These are phyloP conservation scores for Botrytis deweyae DNA, from an alignment of 2,329 filamentous ascomycete species.

Conservation along the genomic window DNA sequence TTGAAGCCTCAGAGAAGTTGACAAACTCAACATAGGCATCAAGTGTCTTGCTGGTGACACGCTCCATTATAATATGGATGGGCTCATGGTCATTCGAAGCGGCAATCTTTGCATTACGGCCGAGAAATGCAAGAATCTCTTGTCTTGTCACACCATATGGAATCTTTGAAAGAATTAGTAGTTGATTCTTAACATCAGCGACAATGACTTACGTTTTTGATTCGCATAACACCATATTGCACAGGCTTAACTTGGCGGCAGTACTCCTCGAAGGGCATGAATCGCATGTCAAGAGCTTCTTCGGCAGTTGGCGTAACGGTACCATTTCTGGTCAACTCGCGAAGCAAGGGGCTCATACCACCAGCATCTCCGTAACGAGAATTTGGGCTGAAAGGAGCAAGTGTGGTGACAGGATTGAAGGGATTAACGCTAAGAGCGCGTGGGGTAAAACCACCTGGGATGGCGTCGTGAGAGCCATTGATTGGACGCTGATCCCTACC, in stretches of 20 bases:
- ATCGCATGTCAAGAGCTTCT: conserved; percentile 34
- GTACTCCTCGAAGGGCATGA: conserved; percentile 41
- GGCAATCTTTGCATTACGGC: conserved; percentile 55
- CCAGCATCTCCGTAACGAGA: conserved; percentile 6
- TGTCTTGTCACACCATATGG: conserved; percentile 54
- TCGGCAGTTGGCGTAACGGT: conserved; percentile 31
- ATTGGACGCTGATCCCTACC: background rate
- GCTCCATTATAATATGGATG: conserved; percentile 64
- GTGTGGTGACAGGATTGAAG: conserved; percentile 17
- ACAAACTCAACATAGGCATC: conserved; percentile 61
- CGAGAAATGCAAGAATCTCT: conserved; percentile 59
- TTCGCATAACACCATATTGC: conserved; percentile 40
- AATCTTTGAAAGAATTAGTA: conserved; percentile 45
- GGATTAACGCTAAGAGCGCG: conserved; percentile 22
- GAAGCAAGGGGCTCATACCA: conserved; percentile 27
- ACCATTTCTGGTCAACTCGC: conserved; percentile 30
- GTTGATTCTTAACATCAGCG: background rate
- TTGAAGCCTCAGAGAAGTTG: conserved; percentile 52
- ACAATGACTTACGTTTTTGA: conserved; percentile 40
- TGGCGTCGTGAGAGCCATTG: background rate
- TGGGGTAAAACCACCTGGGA: background rate
- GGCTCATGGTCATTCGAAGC: conserved; percentile 53
- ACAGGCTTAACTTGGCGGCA: conserved; percentile 35
- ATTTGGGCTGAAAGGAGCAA: conserved; percentile 19
- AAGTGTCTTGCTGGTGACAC: conserved; percentile 60